Evolutionary conservation across 208 protist genomes (phyloP).

Genomic region (Endotrypanum monterogeii): DNA sequence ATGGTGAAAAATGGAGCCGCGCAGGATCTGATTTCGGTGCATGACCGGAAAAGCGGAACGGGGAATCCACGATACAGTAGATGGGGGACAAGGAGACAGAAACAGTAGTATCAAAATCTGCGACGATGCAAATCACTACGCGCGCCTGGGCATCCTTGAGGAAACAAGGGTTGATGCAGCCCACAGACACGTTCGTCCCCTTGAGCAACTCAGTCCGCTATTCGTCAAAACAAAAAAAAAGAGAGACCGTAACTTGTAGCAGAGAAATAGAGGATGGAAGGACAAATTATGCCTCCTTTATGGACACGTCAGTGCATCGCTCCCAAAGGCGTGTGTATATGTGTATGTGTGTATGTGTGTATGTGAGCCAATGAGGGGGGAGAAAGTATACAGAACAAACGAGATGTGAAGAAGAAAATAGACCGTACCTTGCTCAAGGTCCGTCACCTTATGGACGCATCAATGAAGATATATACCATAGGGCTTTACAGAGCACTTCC

Average conservation of each 20-base stretch:
- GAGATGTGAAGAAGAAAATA: not conserved
- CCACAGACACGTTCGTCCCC: not conserved
- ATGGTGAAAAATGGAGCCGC: slow-evolving; percentile 21
- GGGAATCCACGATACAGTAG: not conserved
- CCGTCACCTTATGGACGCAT: not conserved
- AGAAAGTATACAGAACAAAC: not conserved
- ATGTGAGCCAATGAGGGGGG: too few relatives aligned
- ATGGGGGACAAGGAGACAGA: not conserved
- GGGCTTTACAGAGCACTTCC: not conserved
- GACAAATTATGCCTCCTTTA: not conserved
- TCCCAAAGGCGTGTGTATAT: not conserved
- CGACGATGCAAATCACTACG: not conserved
- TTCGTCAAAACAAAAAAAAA: not conserved
- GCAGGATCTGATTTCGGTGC: not conserved
- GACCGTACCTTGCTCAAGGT: not conserved
- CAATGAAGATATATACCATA: not conserved
- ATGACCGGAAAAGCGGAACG: not conserved
- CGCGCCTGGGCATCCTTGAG: not conserved
- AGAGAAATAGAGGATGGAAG: not conserved
- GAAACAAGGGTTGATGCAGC: too few relatives aligned
- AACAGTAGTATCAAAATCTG: not conserved
- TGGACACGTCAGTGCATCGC: not conserved
- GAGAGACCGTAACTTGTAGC: too few relatives aligned
- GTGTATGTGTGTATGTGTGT: too few relatives aligned
- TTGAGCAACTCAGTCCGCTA: not conserved